A percentile compares a stretch with the other conserved stretches of the same genome.
phyloP scores from a whole-genome alignment of 345 rosid genomes.

The Pistacia integerrima region DNA sequence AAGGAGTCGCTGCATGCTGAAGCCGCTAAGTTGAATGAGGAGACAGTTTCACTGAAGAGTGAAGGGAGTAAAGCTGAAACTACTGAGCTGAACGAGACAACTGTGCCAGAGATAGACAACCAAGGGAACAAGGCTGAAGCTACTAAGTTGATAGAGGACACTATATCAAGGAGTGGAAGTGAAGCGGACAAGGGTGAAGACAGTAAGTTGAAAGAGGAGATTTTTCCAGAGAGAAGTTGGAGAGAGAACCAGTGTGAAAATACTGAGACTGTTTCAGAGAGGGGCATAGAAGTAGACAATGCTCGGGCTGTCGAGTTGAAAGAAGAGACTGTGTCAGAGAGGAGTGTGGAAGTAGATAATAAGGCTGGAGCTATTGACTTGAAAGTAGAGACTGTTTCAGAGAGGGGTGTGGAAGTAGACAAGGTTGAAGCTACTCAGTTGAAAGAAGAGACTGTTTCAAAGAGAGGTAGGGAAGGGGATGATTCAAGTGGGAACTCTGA shows the following conservation, averaged over 20 bases:
- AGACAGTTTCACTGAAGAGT: conserved; percentile 33
- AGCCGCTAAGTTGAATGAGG: conserved; percentile 23
- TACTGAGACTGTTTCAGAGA: conserved; percentile 12
- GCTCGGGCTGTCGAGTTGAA: conserved; percentile 1
- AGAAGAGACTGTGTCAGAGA: conserved; percentile 18
- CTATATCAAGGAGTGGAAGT: not conserved
- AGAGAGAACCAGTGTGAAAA: not conserved
- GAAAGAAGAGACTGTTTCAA: conserved; percentile 16
- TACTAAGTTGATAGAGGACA: conserved; percentile 8
- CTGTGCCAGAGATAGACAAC: conserved; percentile 28
- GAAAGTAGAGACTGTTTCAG: not conserved
- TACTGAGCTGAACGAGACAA: conserved; percentile 21
- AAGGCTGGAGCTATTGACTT: conserved; percentile 6
- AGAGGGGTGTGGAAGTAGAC: conserved; percentile 18
- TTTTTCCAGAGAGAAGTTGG: not conserved
- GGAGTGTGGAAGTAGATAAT: conserved; percentile 28
- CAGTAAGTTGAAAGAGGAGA: conserved; percentile 2
- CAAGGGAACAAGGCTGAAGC: conserved; percentile 12
- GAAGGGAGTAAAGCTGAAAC: conserved; percentile 33
- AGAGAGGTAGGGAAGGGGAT: conserved; percentile 24
- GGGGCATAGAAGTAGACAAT: conserved; percentile 12
- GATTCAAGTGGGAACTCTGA: conserved; percentile 32
- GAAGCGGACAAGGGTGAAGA: conserved; percentile 1
- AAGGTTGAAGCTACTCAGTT: conserved; percentile 5
- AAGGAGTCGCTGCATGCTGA: conserved; percentile 27